Base-by-base conservation (phyloP, 306 rosid genomes). In the Fragaria vesca region DNA sequence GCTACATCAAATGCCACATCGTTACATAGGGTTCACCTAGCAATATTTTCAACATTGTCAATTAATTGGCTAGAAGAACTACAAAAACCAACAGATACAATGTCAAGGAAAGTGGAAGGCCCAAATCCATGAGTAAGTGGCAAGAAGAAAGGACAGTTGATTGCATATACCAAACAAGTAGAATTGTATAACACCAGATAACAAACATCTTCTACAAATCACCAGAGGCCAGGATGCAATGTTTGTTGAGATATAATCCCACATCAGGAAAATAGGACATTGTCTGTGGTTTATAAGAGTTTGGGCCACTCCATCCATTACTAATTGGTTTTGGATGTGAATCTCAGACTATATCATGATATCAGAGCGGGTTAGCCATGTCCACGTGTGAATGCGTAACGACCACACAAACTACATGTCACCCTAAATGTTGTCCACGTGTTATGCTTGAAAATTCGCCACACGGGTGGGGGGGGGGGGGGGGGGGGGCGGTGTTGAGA, bases 391-490 rank as follows among this genome's bases (percentile, higher is more conserved):
- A 32, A 32, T 32, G 36, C 4, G 36, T 32, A 32, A 32, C 4
- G 36, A 4, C 0, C 4, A 32, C 36, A 32, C 36, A 32, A 32
- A 32, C 36, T 32, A 4, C 36, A 32, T 32, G 36, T 32, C 36
- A 32, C 36, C 36, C 3, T 2, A 32, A 32, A 32, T 32, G 36
- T 32, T 32, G 36, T 32, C 36, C 36, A 32, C 2, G 36, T 32
- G 36, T 32, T 32, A 32, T 0, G 36, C 4, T 32, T 32, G 4
- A 32, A 32, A 32, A 32, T 32, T 32, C 36, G 4, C 0, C 36
- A 32, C 36, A 3, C 3, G 36, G 0, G 4, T 0, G 32, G 0
- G 0, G 0, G 24, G 24, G 34, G 0, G 4, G 0, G 32, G 34
- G n/a, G n/a, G 0, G 4, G 0, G 32, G 36, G 36, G 36, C 4